Percentiles rank a stretch among this genome's conserved stretches.
Conservation (phyloP, 352 stramenopile genomes). For the Phytophthora colocasiae region DNA sequence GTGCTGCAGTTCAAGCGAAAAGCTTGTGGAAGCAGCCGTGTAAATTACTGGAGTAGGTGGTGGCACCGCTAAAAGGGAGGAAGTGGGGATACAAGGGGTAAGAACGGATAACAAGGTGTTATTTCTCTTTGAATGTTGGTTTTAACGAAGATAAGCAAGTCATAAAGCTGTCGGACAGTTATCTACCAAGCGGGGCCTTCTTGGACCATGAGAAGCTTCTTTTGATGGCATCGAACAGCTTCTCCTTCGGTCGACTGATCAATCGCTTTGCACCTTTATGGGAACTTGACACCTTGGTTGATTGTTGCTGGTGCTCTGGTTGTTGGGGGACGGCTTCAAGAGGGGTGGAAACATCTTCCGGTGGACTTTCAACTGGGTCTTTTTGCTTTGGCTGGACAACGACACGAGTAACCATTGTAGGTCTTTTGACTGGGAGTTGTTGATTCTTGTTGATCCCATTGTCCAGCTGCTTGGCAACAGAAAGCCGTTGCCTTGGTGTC, state of each 20-base stretch:
- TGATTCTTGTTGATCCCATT: constrained; percentile 42
- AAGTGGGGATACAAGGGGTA: constrained; percentile 17
- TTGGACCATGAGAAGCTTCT: constrained; percentile 49
- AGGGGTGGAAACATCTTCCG: neutral
- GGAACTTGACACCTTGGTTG: constrained; percentile 10
- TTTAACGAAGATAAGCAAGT: constrained; percentile 1
- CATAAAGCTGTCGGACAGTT: neutral
- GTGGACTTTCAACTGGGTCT: neutral
- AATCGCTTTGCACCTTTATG: constrained; percentile 24
- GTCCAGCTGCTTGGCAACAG: constrained; percentile 59
- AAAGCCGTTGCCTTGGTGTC: constrained; percentile 61
- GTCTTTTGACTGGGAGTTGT: constrained; percentile 11
- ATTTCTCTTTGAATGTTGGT: constrained; percentile 15
- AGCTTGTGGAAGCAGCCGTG: constrained; percentile 16
- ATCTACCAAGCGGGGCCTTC: constrained; percentile 26
- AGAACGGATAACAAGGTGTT: constrained; percentile 22
- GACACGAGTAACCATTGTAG: constrained; percentile 12
- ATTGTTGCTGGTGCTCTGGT: constrained; percentile 10
- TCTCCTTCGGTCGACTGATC: constrained; percentile 71
- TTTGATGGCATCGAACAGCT: constrained; percentile 68
- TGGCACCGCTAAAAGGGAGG: constrained; percentile 2
- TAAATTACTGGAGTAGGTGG: constrained; percentile 33
- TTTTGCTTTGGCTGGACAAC: constrained; percentile 36
- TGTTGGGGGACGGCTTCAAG: constrained; percentile 5
- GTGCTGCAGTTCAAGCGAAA: too few relatives aligned